These are phyloP conservation scores for Rhinocladiella similis DNA, from an alignment of 2,329 filamentous ascomycete species.

Conservation along the genomic window DNA sequence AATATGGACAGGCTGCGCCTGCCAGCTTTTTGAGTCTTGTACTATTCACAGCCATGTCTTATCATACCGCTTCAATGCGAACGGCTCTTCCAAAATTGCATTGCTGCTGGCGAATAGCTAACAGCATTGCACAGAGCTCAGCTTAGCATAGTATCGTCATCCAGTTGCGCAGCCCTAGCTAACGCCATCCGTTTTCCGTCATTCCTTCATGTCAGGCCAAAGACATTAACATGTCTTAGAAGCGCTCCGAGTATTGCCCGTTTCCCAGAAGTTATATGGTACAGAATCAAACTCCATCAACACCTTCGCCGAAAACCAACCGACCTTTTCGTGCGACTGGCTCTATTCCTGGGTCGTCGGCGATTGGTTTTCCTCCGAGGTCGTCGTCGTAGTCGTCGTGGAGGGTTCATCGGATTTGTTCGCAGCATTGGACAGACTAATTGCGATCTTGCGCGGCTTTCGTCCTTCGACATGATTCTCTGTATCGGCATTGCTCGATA, in stretches of 20 bases:
- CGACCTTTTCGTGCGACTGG: constrained; percentile 4
- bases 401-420: constrained; percentile 18
- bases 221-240: constrained; percentile 2
- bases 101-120: neutral
- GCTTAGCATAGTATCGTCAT: neutral
- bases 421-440: constrained; percentile 25
- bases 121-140: neutral
- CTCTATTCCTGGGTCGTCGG: constrained; percentile 9
- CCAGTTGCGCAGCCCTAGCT: neutral
- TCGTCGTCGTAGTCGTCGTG: constrained; percentile 3
- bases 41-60: no score
- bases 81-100: neutral
- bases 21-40: no score
- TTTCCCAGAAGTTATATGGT: constrained; percentile 9
- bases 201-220: constrained; percentile 4
- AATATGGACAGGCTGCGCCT: neutral
- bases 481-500: constrained; percentile 17
- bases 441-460: constrained; percentile 28
- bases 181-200: constrained; percentile 10
- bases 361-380: no score
- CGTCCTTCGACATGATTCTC: constrained; percentile 22
- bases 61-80: no score
- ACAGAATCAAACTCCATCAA: constrained; percentile 22
- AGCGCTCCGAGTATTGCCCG: neutral
- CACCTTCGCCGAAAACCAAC: constrained; percentile 19